phyloP scores from a whole-genome alignment of 208 protist genomes.

The Trypanosoma boissoni region DNA sequence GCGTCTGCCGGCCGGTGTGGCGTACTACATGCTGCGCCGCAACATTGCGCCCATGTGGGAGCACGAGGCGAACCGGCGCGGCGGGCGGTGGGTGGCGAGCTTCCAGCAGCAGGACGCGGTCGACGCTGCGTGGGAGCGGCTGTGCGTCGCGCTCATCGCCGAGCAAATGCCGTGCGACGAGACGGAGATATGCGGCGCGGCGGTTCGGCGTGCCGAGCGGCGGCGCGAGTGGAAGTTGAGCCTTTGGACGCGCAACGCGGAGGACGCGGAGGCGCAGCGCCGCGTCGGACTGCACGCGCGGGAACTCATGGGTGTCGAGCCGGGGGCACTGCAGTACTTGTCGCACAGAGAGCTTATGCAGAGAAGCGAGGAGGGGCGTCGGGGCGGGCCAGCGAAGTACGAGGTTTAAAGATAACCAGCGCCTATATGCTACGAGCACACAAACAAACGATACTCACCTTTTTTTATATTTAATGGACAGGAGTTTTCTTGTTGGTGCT shows the following conservation, averaged over 20 bases:
- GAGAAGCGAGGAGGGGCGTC: conserved; percentile 42
- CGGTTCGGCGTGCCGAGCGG: conserved; percentile 52
- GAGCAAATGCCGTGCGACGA: conserved; percentile 76
- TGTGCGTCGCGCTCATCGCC: conserved; percentile 76
- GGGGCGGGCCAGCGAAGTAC: conserved; percentile 42
- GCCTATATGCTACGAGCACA: neutral
- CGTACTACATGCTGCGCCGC: conserved; percentile 87
- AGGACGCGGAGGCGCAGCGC: conserved; percentile 58
- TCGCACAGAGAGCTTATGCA: conserved; percentile 79
- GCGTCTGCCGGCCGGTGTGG: conserved; percentile 60
- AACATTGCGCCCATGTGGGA: conserved; percentile 92
- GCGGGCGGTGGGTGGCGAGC: conserved; percentile 80
- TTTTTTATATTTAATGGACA: neutral
- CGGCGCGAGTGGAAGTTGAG: conserved; percentile 74
- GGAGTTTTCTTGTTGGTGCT: no score
- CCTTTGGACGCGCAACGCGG: conserved; percentile 81
- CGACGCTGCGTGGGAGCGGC: conserved; percentile 73
- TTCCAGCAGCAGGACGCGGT: conserved; percentile 48
- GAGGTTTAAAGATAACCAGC: conserved; percentile 21
- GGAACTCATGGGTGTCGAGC: conserved; percentile 40
- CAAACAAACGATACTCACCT: neutral
- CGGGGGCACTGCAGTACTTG: conserved; percentile 52
- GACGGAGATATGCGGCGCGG: conserved; percentile 85
- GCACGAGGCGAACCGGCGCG: conserved; percentile 84
- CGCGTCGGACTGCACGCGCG: conserved; percentile 60